Base-by-base conservation (phyloP, 2,329 filamentous ascomycete genomes). In the Macroventuria anomochaeta region DNA sequence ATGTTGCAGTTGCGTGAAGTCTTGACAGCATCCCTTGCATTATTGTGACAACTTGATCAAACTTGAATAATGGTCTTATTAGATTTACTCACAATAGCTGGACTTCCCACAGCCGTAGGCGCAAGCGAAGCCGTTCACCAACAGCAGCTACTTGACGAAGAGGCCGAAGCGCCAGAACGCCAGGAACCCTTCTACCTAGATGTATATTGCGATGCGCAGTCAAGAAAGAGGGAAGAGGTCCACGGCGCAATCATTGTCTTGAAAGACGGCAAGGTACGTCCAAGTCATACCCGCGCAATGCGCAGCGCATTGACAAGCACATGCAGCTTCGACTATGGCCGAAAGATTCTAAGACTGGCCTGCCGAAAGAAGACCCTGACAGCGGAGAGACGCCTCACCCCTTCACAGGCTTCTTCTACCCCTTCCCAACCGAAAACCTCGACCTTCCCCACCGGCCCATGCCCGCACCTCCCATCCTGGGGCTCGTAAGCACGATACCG, bases 151-250 rank as follows among this genome's bases (percentile, higher is more conserved):
- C 71, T 78, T 28, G 79, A 81, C 55, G 76, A 77, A 55, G 78
- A 81, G 65, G 76, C 77, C 23, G 75, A 77, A 36, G 76, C 77
- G 25, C 74, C 79, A 46, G 74, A 76, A 18, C 79, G 79, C 15
- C 79, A 80, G 70, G 73, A 77, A 26, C 80, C 80, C 41, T 83
- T 82, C 67, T 75, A 78, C 50, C 58, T 83, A n/a, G 78, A 81
- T 57, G 76, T 79, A 13, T 76, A 65, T 51, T 77, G 80, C 54
- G 76, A 77, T 29, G 70, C 70, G 20, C 56, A 70, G 42, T 73
- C 70, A 2, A 61, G 63, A 21, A 73, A 74, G 54, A 65, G 64
- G 10, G 70, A 72, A n/a, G 71, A 77, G 42, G 70, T 82, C 0
- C 63, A 80, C 46, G 72, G 71, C 26, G 64, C 72, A 1, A 77